Percentiles rank a stretch among this genome's conserved stretches.
Conservation (phyloP, 495 filamentous ascomycete species). For the Penicillium coffeae region DNA sequence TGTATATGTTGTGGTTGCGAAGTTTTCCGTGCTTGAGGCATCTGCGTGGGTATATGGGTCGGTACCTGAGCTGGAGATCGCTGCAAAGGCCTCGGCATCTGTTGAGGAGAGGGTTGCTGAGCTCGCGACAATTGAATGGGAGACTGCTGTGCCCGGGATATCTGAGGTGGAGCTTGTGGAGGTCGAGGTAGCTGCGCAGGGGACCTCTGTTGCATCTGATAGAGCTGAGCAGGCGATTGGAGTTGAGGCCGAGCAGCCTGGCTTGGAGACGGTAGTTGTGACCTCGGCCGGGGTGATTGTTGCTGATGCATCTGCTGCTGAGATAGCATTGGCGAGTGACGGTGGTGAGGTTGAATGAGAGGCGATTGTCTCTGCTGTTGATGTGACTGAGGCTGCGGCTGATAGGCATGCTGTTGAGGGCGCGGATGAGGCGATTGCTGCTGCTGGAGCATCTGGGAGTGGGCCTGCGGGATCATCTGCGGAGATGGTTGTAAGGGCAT, state of each 20-base stretch:
- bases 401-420: conserved; percentile 10
- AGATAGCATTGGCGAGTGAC: background rate
- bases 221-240: background rate
- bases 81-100: background rate
- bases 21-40: background rate
- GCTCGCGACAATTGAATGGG: conserved; percentile 1
- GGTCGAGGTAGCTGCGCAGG: background rate
- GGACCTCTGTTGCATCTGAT: background rate
- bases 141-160: background rate
- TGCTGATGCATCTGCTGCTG: conserved; percentile 2
- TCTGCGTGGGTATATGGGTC: background rate
- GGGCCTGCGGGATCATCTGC: background rate
- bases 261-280: background rate
- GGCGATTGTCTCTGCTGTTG: conserved; percentile 3
- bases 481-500: background rate
- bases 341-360: conserved; percentile 5
- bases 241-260: background rate
- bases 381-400: conserved; percentile 12
- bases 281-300: conserved; percentile 6
- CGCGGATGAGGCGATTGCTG: conserved; percentile 9
- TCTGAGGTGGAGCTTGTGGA: background rate
- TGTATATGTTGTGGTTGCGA: conserved; percentile 5
- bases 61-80: background rate
- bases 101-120: background rate
- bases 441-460: background rate